Evolutionary conservation across 2,329 filamentous ascomycete species (phyloP).

Genomic region (Phyllosticta capitalensis): DNA sequence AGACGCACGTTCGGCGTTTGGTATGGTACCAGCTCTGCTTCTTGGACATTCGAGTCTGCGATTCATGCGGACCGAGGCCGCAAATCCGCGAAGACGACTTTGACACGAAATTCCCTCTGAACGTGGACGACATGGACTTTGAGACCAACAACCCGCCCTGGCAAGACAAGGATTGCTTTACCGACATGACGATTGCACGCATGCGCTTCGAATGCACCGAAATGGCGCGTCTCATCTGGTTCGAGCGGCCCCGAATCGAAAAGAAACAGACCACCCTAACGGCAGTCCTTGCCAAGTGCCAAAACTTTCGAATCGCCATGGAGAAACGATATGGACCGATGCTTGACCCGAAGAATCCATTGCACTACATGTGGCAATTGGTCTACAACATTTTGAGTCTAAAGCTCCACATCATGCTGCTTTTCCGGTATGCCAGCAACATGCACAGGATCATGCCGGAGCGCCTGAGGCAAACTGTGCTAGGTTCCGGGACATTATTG

Average conservation of each 20-base stretch:
- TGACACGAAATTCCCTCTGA: constrained; percentile 62
- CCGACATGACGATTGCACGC: constrained; percentile 56
- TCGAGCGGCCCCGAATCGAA: constrained; percentile 58
- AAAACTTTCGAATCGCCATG: constrained; percentile 57
- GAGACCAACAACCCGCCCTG: constrained; percentile 30
- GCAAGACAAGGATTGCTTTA: constrained; percentile 49
- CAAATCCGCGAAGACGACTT: constrained; percentile 66
- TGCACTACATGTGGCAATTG: constrained; percentile 54
- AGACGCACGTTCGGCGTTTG: constrained; percentile 61
- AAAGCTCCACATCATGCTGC: constrained; percentile 55
- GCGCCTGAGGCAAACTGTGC: constrained; percentile 52
- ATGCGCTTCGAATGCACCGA: constrained; percentile 66
- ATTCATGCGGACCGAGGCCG: constrained; percentile 62
- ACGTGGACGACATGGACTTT: constrained; percentile 60
- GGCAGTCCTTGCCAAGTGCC: constrained; percentile 56
- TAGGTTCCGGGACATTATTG: constrained; percentile 49
- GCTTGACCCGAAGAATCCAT: constrained; percentile 48
- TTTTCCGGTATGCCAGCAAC: constrained; percentile 56
- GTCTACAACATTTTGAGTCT: constrained; percentile 56
- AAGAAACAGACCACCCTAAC: constrained; percentile 52
- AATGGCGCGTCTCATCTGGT: constrained; percentile 61
- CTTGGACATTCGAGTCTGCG: constrained; percentile 64
- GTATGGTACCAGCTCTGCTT: constrained; percentile 74
- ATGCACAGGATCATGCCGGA: constrained; percentile 45
- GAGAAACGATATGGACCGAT: constrained; percentile 56